These are phyloP conservation scores for Hericium rajendrae DNA, from an alignment of 768 basidiomycete species.

Conservation along the genomic window DNA sequence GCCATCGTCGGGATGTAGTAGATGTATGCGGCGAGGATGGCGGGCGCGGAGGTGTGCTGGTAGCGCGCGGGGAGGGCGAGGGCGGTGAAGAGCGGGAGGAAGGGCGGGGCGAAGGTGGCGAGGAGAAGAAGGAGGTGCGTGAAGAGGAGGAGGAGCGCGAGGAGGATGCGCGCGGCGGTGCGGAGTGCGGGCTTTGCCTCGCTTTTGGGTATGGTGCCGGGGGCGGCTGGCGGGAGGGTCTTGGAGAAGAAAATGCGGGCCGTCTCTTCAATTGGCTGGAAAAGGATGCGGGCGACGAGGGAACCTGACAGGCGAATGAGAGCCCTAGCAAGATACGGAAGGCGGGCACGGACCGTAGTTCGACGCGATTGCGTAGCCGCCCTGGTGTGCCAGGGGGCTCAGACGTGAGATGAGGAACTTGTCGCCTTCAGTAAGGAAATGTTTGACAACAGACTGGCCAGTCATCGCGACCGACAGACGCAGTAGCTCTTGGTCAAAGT, in stretches of 20 bases:
- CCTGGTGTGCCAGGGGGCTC: slow-evolving; percentile 80
- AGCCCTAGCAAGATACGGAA: neutral
- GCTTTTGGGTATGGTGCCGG: neutral
- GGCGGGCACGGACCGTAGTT: slow-evolving; percentile 68
- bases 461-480: slow-evolving; percentile 77
- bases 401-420: slow-evolving; percentile 80
- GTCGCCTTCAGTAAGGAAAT: slow-evolving; percentile 92
- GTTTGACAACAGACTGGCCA: slow-evolving; percentile 83
- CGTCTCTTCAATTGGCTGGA: slow-evolving; percentile 94
- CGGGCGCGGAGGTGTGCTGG: slow-evolving; percentile 67
- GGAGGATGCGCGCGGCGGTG: slow-evolving; percentile 40
- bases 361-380: slow-evolving; percentile 89
- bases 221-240: slow-evolving; percentile 27
- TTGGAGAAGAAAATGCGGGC: slow-evolving; percentile 84
- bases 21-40: slow-evolving; percentile 70
- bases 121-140: slow-evolving; percentile 67
- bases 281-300: slow-evolving; percentile 81
- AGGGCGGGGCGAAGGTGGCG: slow-evolving; percentile 64
- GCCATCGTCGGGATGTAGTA: slow-evolving; percentile 87
- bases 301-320: slow-evolving; percentile 48
- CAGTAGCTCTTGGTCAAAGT: slow-evolving; percentile 40
- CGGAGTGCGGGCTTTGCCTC: slow-evolving; percentile 10
- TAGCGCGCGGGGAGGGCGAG: slow-evolving; percentile 66
- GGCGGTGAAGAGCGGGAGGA: slow-evolving; percentile 58
- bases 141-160: slow-evolving; percentile 43